phyloP scores from a whole-genome alignment of 192 early-diverging fungal species.

The Obelidium mucronatum region DNA sequence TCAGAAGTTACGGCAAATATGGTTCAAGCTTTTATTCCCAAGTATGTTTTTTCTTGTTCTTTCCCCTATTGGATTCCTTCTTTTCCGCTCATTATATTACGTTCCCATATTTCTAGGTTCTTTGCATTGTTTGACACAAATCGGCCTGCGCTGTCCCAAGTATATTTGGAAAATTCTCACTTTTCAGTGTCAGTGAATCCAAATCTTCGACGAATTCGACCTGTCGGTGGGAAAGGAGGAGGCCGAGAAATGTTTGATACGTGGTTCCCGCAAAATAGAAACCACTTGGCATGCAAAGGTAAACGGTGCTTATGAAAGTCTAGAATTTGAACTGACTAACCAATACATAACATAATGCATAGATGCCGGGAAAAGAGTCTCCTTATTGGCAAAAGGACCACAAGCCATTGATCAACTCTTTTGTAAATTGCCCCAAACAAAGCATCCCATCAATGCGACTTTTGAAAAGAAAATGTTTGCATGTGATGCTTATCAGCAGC shows the following conservation, averaged over 20 bases:
- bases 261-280: conserved; percentile 41
- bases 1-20: conserved; percentile 34
- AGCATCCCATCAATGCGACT: conserved; percentile 31
- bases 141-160: conserved; percentile 35
- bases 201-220: background rate
- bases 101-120: conserved; percentile 25
- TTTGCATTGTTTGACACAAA: conserved; percentile 48
- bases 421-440: conserved; percentile 24
- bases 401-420: conserved; percentile 4
- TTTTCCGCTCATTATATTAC: background rate
- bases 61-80: background rate
- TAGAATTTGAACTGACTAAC: background rate
- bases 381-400: conserved; percentile 18
- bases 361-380: conserved; percentile 20
- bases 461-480: conserved; percentile 32
- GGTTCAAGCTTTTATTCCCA: conserved; percentile 45
- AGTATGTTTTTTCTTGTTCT: conserved; percentile 14
- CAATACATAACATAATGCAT: background rate
- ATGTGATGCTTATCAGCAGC: conserved; percentile 28
- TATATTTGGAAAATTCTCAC: conserved; percentile 39
- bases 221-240: background rate
- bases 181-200: conserved; percentile 50
- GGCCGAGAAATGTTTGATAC: conserved; percentile 33
- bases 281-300: conserved; percentile 29
- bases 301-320: no score